These are phyloP conservation scores for Neophaeococcomyces aloes DNA, from an alignment of 2,329 filamentous ascomycete genomes.

Conservation along the genomic window DNA sequence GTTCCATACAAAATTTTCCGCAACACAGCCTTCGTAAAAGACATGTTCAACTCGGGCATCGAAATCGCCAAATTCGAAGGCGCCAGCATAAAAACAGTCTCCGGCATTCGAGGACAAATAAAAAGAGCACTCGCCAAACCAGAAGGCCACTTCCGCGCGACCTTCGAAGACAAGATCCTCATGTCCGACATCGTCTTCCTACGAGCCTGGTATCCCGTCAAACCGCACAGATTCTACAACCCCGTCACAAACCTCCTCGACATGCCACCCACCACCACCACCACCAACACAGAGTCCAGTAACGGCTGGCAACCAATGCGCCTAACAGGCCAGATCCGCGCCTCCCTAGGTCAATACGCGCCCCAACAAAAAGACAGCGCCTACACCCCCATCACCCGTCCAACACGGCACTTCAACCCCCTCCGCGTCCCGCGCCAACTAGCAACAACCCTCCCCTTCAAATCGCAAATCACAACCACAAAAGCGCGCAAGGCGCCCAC, in stretches of 20 bases:
- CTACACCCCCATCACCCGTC: slow-evolving; percentile 56
- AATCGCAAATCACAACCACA: slow-evolving; percentile 76
- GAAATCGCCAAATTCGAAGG: slow-evolving; percentile 99
- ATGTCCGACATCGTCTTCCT: slow-evolving; percentile 96
- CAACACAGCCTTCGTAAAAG: slow-evolving; percentile 96
- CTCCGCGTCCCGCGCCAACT: slow-evolving; percentile 39
- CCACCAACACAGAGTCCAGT: slow-evolving; percentile 22
- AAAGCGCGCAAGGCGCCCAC: slow-evolving; percentile 69
- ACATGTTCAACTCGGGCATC: slow-evolving; percentile 89
- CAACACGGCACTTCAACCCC: slow-evolving; percentile 65
- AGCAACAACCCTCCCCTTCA: slow-evolving; percentile 79
- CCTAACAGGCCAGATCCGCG: slow-evolving; percentile 81
- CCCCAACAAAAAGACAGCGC: slow-evolving; percentile 74
- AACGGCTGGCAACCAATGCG: slow-evolving; percentile 78
- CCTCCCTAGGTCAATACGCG: slow-evolving; percentile 61
- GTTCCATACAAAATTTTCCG: slow-evolving; percentile 96
- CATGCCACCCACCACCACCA: slow-evolving; percentile 27
- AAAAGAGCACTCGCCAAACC: slow-evolving; percentile 89
- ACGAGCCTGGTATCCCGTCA: slow-evolving; percentile 91
- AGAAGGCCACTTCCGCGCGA: slow-evolving; percentile 90
- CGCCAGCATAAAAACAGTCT: slow-evolving; percentile 89
- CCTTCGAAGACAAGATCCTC: slow-evolving; percentile 96
- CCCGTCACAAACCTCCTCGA: slow-evolving; percentile 86
- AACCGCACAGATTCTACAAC: slow-evolving; percentile 93
- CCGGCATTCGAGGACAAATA: slow-evolving; percentile 90